A percentile compares a stretch with the other conserved stretches of the same genome.
phyloP scores from a whole-genome alignment of 2,329 filamentous ascomycete genomes.

The Pseudonectria foliicola region DNA sequence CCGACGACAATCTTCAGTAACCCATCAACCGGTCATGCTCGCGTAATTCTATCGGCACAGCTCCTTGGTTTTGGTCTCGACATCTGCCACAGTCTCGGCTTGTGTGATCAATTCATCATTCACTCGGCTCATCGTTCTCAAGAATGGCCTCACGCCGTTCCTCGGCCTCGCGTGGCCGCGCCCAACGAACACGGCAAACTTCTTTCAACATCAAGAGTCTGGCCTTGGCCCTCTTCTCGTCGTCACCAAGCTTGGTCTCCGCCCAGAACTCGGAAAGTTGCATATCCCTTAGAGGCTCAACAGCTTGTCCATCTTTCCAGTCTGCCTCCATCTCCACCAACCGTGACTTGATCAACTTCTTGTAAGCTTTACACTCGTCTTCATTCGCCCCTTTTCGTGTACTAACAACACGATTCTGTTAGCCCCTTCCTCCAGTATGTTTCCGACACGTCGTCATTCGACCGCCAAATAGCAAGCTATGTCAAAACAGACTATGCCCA shows the following conservation, averaged over 20 bases:
- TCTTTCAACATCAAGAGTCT: slow-evolving; percentile 13
- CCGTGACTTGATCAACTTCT: slow-evolving; percentile 49
- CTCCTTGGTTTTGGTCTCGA: slow-evolving; percentile 1
- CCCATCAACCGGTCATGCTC: slow-evolving; percentile 14
- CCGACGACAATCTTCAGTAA: slow-evolving; percentile 7
- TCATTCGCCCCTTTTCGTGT: background rate
- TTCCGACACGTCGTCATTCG: slow-evolving; percentile 68
- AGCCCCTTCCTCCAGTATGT: slow-evolving; percentile 85
- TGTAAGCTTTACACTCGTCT: slow-evolving; percentile 42
- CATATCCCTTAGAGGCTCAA: slow-evolving; percentile 65
- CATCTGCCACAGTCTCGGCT: slow-evolving; percentile 7
- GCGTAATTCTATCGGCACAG: too few relatives aligned
- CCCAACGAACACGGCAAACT: slow-evolving; percentile 12
- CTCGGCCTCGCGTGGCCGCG: background rate
- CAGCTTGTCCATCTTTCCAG: slow-evolving; percentile 64
- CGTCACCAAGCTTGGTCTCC: slow-evolving; percentile 24
- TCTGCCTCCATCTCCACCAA: slow-evolving; percentile 64
- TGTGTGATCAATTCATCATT: background rate
- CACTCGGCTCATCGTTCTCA: background rate
- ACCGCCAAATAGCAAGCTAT: slow-evolving; percentile 65
- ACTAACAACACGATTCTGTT: background rate
- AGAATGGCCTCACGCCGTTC: slow-evolving; percentile 8
- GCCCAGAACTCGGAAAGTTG: slow-evolving; percentile 36
- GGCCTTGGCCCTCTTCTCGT: slow-evolving; percentile 19
- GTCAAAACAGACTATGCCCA: slow-evolving; percentile 68